phyloP scores from a whole-genome alignment of 2,329 filamentous ascomycete genomes.

The Pestalotiopsis fici region DNA sequence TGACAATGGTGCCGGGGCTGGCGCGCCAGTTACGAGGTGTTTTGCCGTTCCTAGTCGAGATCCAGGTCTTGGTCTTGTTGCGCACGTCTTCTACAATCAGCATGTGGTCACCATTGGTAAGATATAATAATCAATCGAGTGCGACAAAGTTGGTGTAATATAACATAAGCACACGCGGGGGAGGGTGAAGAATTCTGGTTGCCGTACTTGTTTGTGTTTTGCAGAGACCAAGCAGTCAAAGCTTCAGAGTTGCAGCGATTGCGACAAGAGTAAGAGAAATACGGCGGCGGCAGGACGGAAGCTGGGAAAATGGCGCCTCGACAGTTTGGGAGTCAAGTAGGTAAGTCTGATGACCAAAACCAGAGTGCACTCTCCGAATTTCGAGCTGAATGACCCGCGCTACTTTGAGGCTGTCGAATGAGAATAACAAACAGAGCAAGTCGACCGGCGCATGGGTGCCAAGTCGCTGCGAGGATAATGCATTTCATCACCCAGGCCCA shows the following conservation, averaged over 20 bases:
- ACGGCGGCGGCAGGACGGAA: not conserved
- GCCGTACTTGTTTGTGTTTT: not conserved
- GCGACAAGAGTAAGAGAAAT: not conserved
- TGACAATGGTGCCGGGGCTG: constrained; percentile 57
- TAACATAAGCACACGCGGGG: not conserved
- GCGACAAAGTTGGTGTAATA: not conserved
- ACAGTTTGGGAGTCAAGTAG: not conserved
- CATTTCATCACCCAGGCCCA: not conserved
- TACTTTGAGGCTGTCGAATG: not conserved
- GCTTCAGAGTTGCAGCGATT: not conserved
- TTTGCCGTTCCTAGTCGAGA: constrained; percentile 17
- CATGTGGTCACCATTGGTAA: constrained; percentile 33
- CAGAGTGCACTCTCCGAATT: not conserved
- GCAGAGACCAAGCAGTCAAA: not conserved
- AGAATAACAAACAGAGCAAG: not conserved
- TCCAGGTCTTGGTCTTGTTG: constrained; percentile 20
- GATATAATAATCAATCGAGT: not conserved
- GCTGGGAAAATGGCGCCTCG: not conserved
- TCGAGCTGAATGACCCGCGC: not conserved
- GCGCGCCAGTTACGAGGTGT: constrained; percentile 23
- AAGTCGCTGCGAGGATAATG: not conserved
- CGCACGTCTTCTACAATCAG: constrained; percentile 47
- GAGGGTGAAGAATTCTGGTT: not conserved
- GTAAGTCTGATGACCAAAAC: not conserved
- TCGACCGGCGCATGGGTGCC: not conserved